Conservation (phyloP, 805 yeast species). For the Citeromyces matritensis region DNA sequence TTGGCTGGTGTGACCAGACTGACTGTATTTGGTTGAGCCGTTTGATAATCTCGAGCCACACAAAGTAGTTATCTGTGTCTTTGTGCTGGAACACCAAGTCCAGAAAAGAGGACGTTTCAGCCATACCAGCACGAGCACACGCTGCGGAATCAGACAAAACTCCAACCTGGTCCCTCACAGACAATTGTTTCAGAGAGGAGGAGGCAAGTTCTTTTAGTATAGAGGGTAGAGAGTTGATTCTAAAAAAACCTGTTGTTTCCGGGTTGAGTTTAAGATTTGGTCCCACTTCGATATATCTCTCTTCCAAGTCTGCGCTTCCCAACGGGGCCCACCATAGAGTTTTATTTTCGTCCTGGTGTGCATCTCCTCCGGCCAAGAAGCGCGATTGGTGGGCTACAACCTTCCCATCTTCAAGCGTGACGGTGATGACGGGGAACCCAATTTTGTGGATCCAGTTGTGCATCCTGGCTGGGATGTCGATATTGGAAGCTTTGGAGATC, state of each 20-base stretch:
- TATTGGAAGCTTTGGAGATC: constrained; percentile 44
- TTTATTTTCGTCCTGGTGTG: constrained; percentile 36
- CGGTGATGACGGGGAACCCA: constrained; percentile 60
- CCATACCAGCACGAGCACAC: constrained; percentile 29
- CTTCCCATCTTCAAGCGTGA: constrained; percentile 17
- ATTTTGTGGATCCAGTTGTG: constrained; percentile 57
- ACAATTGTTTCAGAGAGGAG: constrained; percentile 19
- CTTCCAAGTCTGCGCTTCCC: constrained; percentile 7
- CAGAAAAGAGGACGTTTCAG: constrained; percentile 26
- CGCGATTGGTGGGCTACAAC: constrained; percentile 39
- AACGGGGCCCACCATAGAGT: constrained; percentile 49
- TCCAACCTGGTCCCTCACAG: constrained; percentile 35
- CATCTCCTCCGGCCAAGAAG: constrained; percentile 51
- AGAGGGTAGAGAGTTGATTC: constrained; percentile 33
- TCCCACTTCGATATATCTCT: constrained; percentile 1
- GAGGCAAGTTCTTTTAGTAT: constrained; percentile 23
- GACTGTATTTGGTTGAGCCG: constrained; percentile 19
- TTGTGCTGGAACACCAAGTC: constrained; percentile 20
- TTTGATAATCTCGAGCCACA: constrained; percentile 38
- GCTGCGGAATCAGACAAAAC: constrained; percentile 36
- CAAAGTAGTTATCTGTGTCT: constrained; percentile 23
- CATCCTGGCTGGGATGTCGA: constrained; percentile 45
- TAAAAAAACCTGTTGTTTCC: constrained; percentile 33
- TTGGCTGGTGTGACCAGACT: constrained; percentile 20
- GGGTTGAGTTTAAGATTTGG: constrained; percentile 30